A percentile compares a stretch with the other conserved stretches of the same genome.
These are phyloP conservation scores for Aspergillus coremiiformis DNA, from an alignment of 495 filamentous ascomycete species.

Conservation along the genomic window DNA sequence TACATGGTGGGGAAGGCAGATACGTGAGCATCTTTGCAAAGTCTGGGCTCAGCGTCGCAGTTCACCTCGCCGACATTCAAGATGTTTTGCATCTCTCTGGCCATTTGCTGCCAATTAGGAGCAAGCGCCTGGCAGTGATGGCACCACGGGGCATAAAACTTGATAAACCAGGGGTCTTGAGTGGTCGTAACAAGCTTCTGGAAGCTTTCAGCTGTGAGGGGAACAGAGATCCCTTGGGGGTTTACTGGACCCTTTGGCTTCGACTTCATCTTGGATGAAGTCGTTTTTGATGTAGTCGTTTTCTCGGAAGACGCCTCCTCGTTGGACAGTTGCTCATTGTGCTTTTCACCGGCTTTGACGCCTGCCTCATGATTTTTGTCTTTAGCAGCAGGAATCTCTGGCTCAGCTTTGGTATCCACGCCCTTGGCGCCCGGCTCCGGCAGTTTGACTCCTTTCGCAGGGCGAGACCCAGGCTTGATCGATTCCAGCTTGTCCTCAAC, in stretches of 20 bases:
- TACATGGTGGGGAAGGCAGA: conserved; percentile 79
- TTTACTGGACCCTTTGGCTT: conserved; percentile 57
- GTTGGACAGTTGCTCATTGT: conserved; percentile 31
- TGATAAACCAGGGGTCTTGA: conserved; percentile 93
- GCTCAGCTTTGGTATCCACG: conserved; percentile 41
- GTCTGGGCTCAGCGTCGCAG: conserved; percentile 71
- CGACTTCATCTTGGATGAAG: conserved; percentile 22
- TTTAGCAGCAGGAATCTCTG: conserved; percentile 39
- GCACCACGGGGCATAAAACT: conserved; percentile 98
- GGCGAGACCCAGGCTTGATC: conserved; percentile 71
- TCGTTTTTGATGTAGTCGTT: conserved; percentile 11
- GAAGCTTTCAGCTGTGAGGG: conserved; percentile 79
- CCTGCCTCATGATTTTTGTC: conserved; percentile 43
- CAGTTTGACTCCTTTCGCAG: conserved; percentile 51
- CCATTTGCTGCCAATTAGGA: conserved; percentile 83
- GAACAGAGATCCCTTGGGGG: conserved; percentile 60
- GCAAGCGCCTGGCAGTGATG: conserved; percentile 88
- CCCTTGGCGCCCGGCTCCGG: conserved; percentile 50
- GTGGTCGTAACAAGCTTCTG: conserved; percentile 78
- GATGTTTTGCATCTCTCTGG: conserved; percentile 75
- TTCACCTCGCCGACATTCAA: conserved; percentile 96
- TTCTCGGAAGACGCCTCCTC: conserved; percentile 27
- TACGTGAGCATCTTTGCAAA: conserved; percentile 84
- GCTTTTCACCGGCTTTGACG: conserved; percentile 38
- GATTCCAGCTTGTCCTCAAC: conserved; percentile 73